A percentile compares a stretch with the other conserved stretches of the same genome.
Conservation (phyloP, 345 rosid genomes). For the Rhizophora apiculata region DNA sequence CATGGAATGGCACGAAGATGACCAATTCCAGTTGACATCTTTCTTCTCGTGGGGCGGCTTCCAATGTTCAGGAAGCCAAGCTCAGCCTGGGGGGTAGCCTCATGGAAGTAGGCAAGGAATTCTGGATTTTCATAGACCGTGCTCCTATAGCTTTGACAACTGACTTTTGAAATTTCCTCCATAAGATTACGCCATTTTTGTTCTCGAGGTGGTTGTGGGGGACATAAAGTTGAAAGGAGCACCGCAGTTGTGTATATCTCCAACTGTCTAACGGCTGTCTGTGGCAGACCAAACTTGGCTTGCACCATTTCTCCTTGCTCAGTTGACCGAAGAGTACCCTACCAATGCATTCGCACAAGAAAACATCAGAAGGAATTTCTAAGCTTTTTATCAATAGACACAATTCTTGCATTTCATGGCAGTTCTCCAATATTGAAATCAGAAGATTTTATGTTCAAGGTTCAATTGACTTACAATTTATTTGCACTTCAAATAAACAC, state of each 20-base stretch:
- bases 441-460: no score
- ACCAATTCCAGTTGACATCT: constrained; percentile 82
- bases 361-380: not conserved
- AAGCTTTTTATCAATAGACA: not conserved
- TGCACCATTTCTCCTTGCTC: constrained; percentile 99
- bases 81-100: constrained; percentile 98
- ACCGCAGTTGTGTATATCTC: constrained; percentile 98
- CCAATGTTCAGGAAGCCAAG: constrained; percentile 94
- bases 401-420: not conserved
- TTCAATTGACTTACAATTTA: no score
- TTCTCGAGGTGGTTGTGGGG: constrained; percentile 89
- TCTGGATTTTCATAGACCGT: constrained; percentile 90
- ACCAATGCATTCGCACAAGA: constrained; percentile 14
- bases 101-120: constrained; percentile 84
- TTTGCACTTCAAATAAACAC: no score
- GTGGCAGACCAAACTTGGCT: constrained; percentile 94
- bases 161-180: constrained; percentile 89
- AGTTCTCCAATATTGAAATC: not conserved
- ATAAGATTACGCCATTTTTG: constrained; percentile 87
- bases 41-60: constrained; percentile 88
- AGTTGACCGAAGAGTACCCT: constrained; percentile 93
- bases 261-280: constrained; percentile 83
- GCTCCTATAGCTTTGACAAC: constrained; percentile 69
- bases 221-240: constrained; percentile 77
- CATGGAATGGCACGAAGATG: constrained; percentile 98